Conservation (phyloP, 805 yeast genomes). For the Metschnikowia noctiluminum region DNA sequence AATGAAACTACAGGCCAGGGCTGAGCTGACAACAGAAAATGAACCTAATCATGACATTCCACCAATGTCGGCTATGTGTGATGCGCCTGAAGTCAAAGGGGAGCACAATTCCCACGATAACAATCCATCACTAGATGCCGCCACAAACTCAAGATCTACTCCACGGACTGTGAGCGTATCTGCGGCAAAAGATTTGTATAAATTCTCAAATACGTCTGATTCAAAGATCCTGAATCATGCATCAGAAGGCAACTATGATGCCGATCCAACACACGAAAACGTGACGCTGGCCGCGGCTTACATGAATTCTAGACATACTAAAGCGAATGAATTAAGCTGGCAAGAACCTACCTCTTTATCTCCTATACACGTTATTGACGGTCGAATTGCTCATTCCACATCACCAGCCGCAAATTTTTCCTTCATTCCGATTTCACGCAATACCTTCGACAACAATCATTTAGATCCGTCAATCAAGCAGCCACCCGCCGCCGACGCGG, state of each 20-base stretch:
- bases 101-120: neutral
- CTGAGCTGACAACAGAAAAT: too few relatives aligned
- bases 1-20: too few relatives aligned
- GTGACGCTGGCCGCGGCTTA: neutral
- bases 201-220: neutral
- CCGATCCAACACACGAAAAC: neutral
- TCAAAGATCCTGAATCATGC: neutral
- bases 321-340: neutral
- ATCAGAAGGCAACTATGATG: neutral
- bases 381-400: constrained; percentile 10
- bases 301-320: neutral
- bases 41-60: neutral
- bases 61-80: neutral
- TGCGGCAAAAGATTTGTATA: neutral
- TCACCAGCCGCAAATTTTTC: constrained; percentile 23
- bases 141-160: neutral
- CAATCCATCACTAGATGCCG: neutral
- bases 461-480: neutral
- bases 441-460: constrained; percentile 13
- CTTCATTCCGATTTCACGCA: constrained; percentile 21
- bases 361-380: constrained; percentile 5
- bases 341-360: constrained; percentile 2
- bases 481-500: neutral
- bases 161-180: neutral
- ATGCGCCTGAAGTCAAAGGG: neutral